Evolutionary conservation across 2,329 filamentous ascomycete genomes (phyloP).

Genomic region (Dactylellina haptotyla): DNA sequence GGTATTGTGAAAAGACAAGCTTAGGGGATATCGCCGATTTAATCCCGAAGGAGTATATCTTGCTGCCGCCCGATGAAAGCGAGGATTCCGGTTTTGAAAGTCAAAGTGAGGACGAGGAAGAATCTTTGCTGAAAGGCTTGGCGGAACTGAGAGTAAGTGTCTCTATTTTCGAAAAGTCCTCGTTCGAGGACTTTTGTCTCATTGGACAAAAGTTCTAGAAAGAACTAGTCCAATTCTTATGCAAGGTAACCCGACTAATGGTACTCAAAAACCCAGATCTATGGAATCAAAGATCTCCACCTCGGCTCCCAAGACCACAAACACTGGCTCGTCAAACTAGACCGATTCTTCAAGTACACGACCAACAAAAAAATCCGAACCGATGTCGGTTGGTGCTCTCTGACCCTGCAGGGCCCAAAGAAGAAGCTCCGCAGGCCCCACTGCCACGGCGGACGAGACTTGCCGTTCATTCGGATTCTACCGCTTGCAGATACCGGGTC

Average conservation of each 20-base stretch:
- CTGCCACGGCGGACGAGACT: conserved; percentile 33
- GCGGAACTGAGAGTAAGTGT: conserved; percentile 35
- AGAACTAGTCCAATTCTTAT: background rate
- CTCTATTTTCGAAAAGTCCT: background rate
- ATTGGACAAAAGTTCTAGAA: no score
- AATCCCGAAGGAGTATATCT: conserved; percentile 13
- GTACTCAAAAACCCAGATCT: conserved; percentile 20
- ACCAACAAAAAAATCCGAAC: conserved; percentile 35
- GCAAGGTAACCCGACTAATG: background rate
- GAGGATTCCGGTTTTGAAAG: conserved; percentile 49
- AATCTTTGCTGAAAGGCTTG: conserved; percentile 20
- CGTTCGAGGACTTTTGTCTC: background rate
- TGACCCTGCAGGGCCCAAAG: conserved; percentile 47
- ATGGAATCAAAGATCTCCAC: conserved; percentile 39
- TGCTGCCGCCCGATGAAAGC: conserved; percentile 7
- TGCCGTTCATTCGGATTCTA: conserved; percentile 42
- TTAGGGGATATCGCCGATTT: conserved; percentile 30
- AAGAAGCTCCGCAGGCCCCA: conserved; percentile 35
- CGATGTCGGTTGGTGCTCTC: conserved; percentile 50
- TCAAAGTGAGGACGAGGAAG: conserved; percentile 43
- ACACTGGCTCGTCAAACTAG: conserved; percentile 22
- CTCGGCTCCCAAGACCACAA: conserved; percentile 27
- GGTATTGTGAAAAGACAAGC: conserved; percentile 30
- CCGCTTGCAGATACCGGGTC: conserved; percentile 49
- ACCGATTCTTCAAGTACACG: conserved; percentile 47